Conservation (phyloP, 345 rosid genomes). For the Brassica napus region DNA sequence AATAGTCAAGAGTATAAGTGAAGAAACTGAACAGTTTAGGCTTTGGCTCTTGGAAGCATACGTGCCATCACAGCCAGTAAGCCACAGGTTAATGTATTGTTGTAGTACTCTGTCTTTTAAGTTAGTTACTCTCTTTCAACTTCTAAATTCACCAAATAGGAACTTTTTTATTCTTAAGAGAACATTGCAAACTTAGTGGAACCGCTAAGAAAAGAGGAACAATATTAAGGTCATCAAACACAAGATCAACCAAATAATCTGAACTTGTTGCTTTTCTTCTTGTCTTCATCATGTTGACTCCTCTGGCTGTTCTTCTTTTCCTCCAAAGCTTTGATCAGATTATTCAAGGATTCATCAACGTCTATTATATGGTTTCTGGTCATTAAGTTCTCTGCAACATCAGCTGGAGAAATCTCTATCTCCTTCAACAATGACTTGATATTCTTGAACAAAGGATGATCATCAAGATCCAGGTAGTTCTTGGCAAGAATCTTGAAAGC, state of each 20-base stretch:
- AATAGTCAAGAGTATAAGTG: conserved; percentile 20
- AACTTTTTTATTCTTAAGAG: background rate
- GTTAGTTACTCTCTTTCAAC: background rate
- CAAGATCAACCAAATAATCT: conserved; percentile 7
- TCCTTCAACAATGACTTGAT: conserved; percentile 40
- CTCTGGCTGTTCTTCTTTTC: conserved; percentile 9
- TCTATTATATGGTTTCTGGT: conserved; percentile 25
- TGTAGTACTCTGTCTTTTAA: background rate
- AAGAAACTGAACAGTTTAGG: conserved; percentile 14
- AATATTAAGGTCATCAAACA: background rate
- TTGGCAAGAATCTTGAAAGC: conserved; percentile 49
- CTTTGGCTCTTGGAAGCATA: conserved; percentile 9
- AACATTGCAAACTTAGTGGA: background rate
- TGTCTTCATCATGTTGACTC: background rate
- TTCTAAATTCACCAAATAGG: background rate
- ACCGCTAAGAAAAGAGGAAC: background rate
- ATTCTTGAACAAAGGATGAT: conserved; percentile 29
- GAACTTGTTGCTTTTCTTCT: conserved; percentile 14
- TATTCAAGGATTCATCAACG: background rate
- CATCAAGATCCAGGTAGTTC: conserved; percentile 45
- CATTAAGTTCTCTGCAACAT: conserved; percentile 44
- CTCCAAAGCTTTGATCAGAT: conserved; percentile 21
- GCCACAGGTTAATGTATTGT: conserved; percentile 9
- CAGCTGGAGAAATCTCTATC: conserved; percentile 45
- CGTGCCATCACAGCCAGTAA: background rate